Base-by-base conservation (phyloP, 257 asterid genomes). In the Solanum bukasovii region DNA sequence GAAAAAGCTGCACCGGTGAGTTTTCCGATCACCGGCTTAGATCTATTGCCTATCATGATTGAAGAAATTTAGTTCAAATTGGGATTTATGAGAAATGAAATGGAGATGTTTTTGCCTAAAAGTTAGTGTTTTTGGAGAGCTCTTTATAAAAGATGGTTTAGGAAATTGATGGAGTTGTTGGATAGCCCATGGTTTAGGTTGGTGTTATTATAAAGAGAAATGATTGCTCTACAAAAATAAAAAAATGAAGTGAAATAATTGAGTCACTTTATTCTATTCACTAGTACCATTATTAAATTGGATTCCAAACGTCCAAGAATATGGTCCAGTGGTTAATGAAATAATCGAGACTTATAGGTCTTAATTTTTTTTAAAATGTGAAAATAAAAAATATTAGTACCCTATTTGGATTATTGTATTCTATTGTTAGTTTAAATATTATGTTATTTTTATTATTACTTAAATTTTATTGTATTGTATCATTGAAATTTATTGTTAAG, bases 1-100 rank as follows among this genome's bases (percentile, higher is more conserved):
- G 95, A 90, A 81, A 90, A 63, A 21, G 84, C 56, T 10, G 92
- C 88, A 35, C 94, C 93, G 87, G 96, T 81, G 34, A 94, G 90
- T 35, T 92, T 92, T 61, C 92, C 95, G 87, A 94, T 88, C 91
- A 93, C 91, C 85, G 95, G 98, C 34, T 87, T 92, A 13, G 96
- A 89, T 42, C 93, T 90, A 33, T 92, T 93, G n/a, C 96, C 91
- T 34, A 96, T 65, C 99, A 96, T 95, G 90, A 79, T 87, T 44
- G 90, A 79, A 86, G 83, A 40, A n/a, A 5, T 35, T 18, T 34
- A 35, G 63, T 21, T 59, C 33, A 0, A 56, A 21, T 67, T 35
- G 63, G 70, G 72, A 86, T 35, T 38, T 34, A 13, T n/a, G 40
- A 25, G 87, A 81, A 81, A 81, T 81, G 68, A 81, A 27, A 81